These are phyloP conservation scores for Vitis cinerea DNA, from an alignment of 164 flowering plant genomes.

Conservation along the genomic window DNA sequence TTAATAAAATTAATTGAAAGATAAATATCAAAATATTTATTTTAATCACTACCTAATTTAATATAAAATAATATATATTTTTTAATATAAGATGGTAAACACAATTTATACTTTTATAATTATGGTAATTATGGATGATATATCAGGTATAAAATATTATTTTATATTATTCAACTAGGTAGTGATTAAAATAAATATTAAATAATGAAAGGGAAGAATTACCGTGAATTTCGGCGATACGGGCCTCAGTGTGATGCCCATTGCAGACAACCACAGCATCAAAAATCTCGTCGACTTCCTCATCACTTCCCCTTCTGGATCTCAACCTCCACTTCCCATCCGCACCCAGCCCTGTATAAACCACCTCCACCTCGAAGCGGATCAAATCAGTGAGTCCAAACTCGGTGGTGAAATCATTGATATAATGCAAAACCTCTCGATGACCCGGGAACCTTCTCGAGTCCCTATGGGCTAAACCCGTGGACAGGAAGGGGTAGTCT, in stretches of 20 bases:
- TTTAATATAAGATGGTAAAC: no score
- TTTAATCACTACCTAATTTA: no score
- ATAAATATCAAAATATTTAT: no score
- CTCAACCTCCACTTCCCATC: constrained; percentile 17
- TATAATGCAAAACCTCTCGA: constrained; percentile 47
- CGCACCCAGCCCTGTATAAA: constrained; percentile 27
- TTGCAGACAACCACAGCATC: constrained; percentile 55
- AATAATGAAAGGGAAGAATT: not conserved
- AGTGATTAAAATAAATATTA: no score
- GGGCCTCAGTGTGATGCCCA: constrained; percentile 41
- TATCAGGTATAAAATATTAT: no score
- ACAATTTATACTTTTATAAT: no score
- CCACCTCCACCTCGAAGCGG: constrained; percentile 38
- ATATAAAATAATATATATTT: no score
- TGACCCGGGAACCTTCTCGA: constrained; percentile 52
- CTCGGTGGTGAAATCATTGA: constrained; percentile 40
- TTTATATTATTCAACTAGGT: no score
- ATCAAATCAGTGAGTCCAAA: constrained; percentile 31
- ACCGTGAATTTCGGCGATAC: constrained; percentile 48
- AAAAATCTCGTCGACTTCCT: constrained; percentile 10
- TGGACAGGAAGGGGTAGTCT: constrained; percentile 34
- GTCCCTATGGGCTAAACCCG: no score
- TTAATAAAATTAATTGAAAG: no score
- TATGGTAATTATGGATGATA: no score
- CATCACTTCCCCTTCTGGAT: constrained; percentile 1